Conservation (phyloP, 2,329 filamentous ascomycete genomes). For the Xylaria hypoxylon region DNA sequence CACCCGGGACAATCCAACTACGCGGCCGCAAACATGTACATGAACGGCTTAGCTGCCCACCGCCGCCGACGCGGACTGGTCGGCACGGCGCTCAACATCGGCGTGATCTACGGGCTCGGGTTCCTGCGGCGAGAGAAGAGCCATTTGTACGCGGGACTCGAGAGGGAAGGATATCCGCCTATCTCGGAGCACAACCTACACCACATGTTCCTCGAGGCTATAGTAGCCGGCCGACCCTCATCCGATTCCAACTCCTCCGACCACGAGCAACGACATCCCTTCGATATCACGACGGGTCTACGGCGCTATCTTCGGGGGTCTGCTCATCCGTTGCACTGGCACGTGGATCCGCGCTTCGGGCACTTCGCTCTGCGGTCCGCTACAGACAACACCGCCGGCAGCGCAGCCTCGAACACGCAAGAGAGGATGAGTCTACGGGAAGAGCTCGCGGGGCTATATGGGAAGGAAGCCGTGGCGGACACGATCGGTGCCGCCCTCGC, state of each 20-base stretch:
- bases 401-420: not conserved
- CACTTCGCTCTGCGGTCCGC: slow-evolving; percentile 51
- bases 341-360: slow-evolving; percentile 57
- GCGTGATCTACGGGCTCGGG: slow-evolving; percentile 59
- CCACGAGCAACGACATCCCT: slow-evolving; percentile 32
- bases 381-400: slow-evolving; percentile 22
- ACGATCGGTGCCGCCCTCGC: slow-evolving; percentile 49
- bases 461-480: slow-evolving; percentile 42
- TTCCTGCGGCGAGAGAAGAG: slow-evolving; percentile 57
- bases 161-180: slow-evolving; percentile 59
- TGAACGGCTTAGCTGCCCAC: slow-evolving; percentile 57
- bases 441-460: slow-evolving; percentile 42
- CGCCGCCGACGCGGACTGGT: slow-evolving; percentile 53
- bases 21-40: slow-evolving; percentile 60
- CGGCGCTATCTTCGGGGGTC: slow-evolving; percentile 52
- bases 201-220: slow-evolving; percentile 64
- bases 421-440: slow-evolving; percentile 47
- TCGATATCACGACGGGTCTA: slow-evolving; percentile 57
- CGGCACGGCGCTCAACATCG: slow-evolving; percentile 58
- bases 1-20: slow-evolving; percentile 60
- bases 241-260: not conserved
- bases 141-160: slow-evolving; percentile 55
- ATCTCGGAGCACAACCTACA: slow-evolving; percentile 64
- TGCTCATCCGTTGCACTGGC: slow-evolving; percentile 55
- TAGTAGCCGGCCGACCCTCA: slow-evolving; percentile 55